Evolutionary conservation across 129 eudicot genomes (phyloP).

Genomic region (Mikania micrantha): DNA sequence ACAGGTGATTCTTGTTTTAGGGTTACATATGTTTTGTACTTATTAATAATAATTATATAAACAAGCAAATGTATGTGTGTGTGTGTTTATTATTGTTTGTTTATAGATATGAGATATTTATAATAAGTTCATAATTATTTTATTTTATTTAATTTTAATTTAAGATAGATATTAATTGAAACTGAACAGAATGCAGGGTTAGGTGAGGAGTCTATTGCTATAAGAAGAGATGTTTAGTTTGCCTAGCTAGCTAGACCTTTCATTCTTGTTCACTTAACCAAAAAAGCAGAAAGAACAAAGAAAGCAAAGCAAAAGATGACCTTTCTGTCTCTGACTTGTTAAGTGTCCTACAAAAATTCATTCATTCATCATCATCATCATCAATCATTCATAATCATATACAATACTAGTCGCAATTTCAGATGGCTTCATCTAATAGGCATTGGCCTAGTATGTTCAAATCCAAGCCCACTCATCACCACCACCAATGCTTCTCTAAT

Average conservation of each 20-base stretch:
- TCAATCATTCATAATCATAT: conserved; percentile 14
- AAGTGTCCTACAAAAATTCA: conserved; percentile 4
- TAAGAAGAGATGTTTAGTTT: conserved; percentile 37
- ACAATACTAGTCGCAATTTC: background rate
- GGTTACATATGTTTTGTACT: conserved; percentile 16
- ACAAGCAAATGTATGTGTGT: no score
- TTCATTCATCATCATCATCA: conserved; percentile 8
- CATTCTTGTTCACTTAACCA: conserved; percentile 19
- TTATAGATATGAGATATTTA: background rate
- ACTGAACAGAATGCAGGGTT: conserved; percentile 41
- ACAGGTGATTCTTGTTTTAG: conserved; percentile 58
- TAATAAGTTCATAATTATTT: background rate
- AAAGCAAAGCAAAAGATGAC: conserved; percentile 7
- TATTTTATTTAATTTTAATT: background rate
- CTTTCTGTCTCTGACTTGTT: conserved; percentile 4
- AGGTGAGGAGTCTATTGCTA: conserved; percentile 47
- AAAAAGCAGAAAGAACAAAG: conserved; percentile 28
- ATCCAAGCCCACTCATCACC: conserved; percentile 59
- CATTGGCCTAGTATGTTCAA: conserved; percentile 99
- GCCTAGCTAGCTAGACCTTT: conserved; percentile 26
- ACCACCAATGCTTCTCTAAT: conserved; percentile 47
- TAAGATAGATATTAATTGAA: conserved; percentile 22
- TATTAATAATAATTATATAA: background rate
- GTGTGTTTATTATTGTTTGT: background rate
- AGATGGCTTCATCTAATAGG: conserved; percentile 79